Evolutionary conservation across 2,329 filamentous ascomycete species (phyloP), one percentile per base, ranked within the genome.

Genomic region (Ploettnerulaceae sp.): DNA sequence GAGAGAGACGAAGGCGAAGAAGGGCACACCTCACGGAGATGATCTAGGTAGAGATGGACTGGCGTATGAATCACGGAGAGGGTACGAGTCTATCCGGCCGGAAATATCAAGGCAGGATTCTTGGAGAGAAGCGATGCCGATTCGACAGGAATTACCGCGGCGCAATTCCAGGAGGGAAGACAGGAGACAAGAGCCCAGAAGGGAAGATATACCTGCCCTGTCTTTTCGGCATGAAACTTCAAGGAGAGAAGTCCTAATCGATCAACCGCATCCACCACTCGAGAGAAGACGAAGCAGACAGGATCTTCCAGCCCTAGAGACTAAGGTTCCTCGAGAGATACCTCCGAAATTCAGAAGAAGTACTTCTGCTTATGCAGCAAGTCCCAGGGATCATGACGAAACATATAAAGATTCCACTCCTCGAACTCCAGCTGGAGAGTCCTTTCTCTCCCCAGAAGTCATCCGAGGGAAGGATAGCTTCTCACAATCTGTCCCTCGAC

Each of bases 371-470:
- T 61, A 49, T 43, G 38, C 53, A 24, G 43, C 31, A 3, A 48
- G 43, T n/a, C 43, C 55, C 1, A 53, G 39, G 36, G 54, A 59
- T 33, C 15, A 48, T 9, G 55, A 57, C 9, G 45, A 45, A 5
- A 52, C 52, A 28, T 49, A 57, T 7, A 67, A 45, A 32, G 17
- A 31, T 68, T 5, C 40, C 34, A n/a, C 37, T 12, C 44, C 31
- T 65, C 28, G 51, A n/a, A 55, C 55, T 7, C 50, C 53, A 12
- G 32, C 51, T 7, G 63, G 59, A 20, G 71, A 70, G 22, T 69
- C 64, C 21, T 67, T 70, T 39, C 63, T 74, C 14, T 73, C 75
- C 6, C 73, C 74, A 20, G 73, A 76, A 51, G 57, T 68, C 4
- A 63, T 71, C 31, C 45, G 51, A 33, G 39, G 34, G 1, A 59